Evolutionary conservation across 768 basidiomycete genomes (phyloP), one percentile per base, ranked within the genome.

Genomic region (Agaricus sinodeliciosus): DNA sequence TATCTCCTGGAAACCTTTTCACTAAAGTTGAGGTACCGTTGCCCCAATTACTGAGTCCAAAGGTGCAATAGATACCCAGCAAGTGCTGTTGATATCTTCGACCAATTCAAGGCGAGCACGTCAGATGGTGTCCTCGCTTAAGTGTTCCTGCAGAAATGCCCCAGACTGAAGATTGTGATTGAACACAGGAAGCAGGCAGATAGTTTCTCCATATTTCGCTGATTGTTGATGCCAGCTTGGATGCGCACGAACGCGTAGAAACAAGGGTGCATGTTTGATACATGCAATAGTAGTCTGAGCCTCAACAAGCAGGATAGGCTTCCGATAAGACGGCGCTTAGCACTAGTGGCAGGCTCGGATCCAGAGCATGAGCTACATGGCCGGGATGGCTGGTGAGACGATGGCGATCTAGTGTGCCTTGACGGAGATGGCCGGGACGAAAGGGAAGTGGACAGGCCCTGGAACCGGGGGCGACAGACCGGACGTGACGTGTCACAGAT

Each of bases 381-480:
- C 40, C 16, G 22, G 41, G 16, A 25, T 22, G 22, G 22, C 22
- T 22, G 22, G 22, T 22, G 22, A 22, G 22, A 26, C 34, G 35
- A 31, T 31, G 56, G 31, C n/a, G 54, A 41, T 43, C 39, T 42
- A 40, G 52, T 16, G 39, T 46, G 39, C 39, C 49, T 50, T 39
- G n/a, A 28, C 49, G 53, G 51, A 52, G 57, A 56, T 53, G 57
- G 45, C 55, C 55, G 52, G 52, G 40, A 46, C 19, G 43, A 25
- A 44, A 43, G 35, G 36, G 45, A 37, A 31, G 43, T 31, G 22
- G 22, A 22, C 22, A 35, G 42, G 18, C 26, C n/a, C 37, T 46
- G n/a, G 39, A 47, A 15, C 51, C 43, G 26, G 43, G 16, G n/a
- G 26, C 34, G 51, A 45, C 18, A 41, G 41, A 45, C 43, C 37